phyloP scores from a whole-genome alignment of 768 basidiomycete species.

The Phallus indusiatus region DNA sequence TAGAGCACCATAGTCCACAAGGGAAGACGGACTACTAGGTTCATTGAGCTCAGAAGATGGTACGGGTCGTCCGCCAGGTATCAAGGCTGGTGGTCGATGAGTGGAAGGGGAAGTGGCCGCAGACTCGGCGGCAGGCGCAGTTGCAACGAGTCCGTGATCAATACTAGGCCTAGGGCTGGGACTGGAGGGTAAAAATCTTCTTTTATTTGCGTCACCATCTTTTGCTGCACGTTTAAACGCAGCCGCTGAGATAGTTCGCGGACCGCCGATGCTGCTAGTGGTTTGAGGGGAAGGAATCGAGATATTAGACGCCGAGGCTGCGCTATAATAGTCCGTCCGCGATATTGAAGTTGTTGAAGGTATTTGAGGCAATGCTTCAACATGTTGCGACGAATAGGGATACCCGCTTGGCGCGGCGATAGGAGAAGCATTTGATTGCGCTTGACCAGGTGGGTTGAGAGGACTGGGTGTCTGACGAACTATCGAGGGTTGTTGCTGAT shows the following conservation, averaged over 20 bases:
- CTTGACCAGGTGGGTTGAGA: neutral
- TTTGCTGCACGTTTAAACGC: slow-evolving; percentile 54
- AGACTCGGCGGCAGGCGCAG: slow-evolving; percentile 5
- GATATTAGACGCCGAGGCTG: slow-evolving; percentile 18
- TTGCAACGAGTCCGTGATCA: slow-evolving; percentile 1
- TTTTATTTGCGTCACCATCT: slow-evolving; percentile 31
- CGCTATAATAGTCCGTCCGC: slow-evolving; percentile 34
- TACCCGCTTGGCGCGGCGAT: neutral
- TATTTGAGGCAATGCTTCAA: slow-evolving; percentile 10
- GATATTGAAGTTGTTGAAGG: slow-evolving; percentile 25
- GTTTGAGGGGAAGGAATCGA: slow-evolving; percentile 6
- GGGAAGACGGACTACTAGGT: slow-evolving; percentile 1
- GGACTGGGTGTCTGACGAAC: neutral
- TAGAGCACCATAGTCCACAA: slow-evolving; percentile 4
- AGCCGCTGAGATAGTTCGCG: slow-evolving; percentile 64
- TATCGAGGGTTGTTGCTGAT: neutral
- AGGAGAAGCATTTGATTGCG: too few relatives aligned
- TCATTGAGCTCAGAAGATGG: neutral
- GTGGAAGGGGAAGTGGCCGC: slow-evolving; percentile 3
- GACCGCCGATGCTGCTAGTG: slow-evolving; percentile 9
- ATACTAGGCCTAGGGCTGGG: slow-evolving; percentile 24
- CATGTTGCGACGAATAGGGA: slow-evolving; percentile 7
- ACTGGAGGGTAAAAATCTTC: slow-evolving; percentile 36
- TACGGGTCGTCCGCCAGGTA: neutral
- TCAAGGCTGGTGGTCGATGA: slow-evolving; percentile 11